Conservation (phyloP, 2,329 filamentous ascomycete species). For the Cordyceps militaris region DNA sequence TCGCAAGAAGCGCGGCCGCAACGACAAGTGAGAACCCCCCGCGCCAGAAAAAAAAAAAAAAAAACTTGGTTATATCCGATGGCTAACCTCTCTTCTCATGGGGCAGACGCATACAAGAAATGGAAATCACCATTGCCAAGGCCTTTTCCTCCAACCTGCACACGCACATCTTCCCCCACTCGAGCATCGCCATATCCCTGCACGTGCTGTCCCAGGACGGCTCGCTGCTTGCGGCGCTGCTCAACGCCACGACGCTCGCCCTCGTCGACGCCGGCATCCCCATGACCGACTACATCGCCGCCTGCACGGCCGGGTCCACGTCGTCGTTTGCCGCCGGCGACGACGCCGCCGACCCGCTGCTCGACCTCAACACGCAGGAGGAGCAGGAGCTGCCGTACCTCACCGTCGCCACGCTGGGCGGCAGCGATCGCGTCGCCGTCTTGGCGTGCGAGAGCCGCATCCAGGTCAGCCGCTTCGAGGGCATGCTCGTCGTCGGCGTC, state of each 20-base stretch:
- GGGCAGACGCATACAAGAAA: conserved; percentile 67
- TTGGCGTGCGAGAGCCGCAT: conserved; percentile 83
- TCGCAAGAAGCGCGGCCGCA: conserved; percentile 65
- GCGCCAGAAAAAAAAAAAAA: background rate
- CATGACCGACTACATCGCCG: conserved; percentile 85
- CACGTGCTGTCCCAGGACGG: conserved; percentile 89
- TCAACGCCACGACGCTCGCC: conserved; percentile 88
- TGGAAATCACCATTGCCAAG: conserved; percentile 70
- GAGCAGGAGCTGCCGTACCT: conserved; percentile 84
- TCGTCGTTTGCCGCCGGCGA: conserved; percentile 58
- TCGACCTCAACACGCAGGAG: conserved; percentile 73
- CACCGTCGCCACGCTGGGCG: conserved; percentile 75
- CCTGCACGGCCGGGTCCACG: conserved; percentile 79
- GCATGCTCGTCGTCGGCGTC: conserved; percentile 86
- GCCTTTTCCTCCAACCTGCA: conserved; percentile 74
- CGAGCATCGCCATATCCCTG: conserved; percentile 72
- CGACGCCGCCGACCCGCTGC: conserved; percentile 65
- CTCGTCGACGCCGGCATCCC: conserved; percentile 92
- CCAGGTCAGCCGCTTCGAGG: conserved; percentile 74
- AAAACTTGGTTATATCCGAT: background rate
- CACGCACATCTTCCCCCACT: conserved; percentile 83
- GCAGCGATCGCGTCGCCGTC: conserved; percentile 67
- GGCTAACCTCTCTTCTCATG: background rate
- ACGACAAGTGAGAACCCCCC: conserved; percentile 62
- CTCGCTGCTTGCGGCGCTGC: conserved; percentile 76